phyloP scores from a whole-genome alignment of 2,329 filamentous ascomycete genomes.

The Neophaeococcomyces mojaviensis region DNA sequence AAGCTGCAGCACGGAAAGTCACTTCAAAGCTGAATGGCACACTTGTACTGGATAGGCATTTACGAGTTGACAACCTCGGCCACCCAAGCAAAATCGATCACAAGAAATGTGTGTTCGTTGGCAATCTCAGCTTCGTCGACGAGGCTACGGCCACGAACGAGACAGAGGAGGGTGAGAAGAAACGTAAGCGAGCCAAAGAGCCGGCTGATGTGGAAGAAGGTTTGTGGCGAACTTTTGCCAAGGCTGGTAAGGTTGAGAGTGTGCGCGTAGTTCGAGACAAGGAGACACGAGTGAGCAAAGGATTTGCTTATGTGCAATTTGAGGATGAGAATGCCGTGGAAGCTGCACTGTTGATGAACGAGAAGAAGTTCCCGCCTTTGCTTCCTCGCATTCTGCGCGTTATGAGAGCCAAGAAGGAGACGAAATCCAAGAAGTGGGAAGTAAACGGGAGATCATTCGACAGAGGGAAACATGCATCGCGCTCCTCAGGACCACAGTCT shows the following conservation, averaged over 20 bases:
- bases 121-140: conserved; percentile 92
- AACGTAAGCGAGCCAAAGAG: conserved; percentile 61
- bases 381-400: conserved; percentile 84
- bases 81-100: conserved; percentile 78
- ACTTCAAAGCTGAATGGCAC: conserved; percentile 73
- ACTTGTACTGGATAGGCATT: conserved; percentile 73
- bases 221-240: conserved; percentile 71
- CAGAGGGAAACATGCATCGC: conserved; percentile 14
- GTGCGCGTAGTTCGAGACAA: conserved; percentile 87
- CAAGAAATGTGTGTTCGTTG: conserved; percentile 88
- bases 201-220: conserved; percentile 89
- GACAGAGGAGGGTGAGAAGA: conserved; percentile 57
- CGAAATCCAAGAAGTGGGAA: conserved; percentile 20
- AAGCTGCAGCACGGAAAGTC: conserved; percentile 67
- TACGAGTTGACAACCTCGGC: conserved; percentile 84
- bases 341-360: conserved; percentile 77
- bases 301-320: conserved; percentile 97
- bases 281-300: conserved; percentile 88
- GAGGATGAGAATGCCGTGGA: conserved; percentile 83
- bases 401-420: conserved; percentile 63
- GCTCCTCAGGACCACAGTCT: conserved; percentile 7
- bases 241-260: conserved; percentile 78
- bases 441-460: conserved; percentile 23
- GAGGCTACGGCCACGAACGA: conserved; percentile 64
- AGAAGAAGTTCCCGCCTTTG: conserved; percentile 88